These are phyloP conservation scores for Pyrenophora teres DNA, from an alignment of 2,329 filamentous ascomycete genomes.

Conservation along the genomic window DNA sequence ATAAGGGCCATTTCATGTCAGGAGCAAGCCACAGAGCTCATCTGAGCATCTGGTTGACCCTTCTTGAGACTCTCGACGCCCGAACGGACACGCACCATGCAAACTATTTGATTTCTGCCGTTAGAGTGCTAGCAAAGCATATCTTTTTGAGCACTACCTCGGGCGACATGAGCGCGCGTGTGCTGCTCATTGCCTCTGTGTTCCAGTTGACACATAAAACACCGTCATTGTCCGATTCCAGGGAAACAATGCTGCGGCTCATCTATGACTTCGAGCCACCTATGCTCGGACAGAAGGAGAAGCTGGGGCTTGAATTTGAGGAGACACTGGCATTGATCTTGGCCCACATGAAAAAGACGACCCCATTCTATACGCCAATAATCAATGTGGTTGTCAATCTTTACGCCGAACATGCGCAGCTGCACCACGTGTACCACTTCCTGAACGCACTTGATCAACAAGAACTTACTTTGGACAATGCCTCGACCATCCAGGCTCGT, in stretches of 20 bases:
- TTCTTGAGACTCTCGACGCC: slow-evolving; percentile 25
- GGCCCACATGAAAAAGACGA: slow-evolving; percentile 11
- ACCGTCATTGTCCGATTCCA: neutral
- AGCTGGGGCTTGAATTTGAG: slow-evolving; percentile 8
- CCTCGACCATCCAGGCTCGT: slow-evolving; percentile 10
- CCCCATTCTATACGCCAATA: slow-evolving; percentile 22
- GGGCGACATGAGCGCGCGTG: neutral
- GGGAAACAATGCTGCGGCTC: slow-evolving; percentile 4
- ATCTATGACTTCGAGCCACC: neutral
- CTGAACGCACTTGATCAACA: slow-evolving; percentile 14
- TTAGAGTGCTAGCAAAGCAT: slow-evolving; percentile 2
- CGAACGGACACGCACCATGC: neutral
- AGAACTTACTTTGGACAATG: slow-evolving; percentile 10
- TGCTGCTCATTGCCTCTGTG: slow-evolving; percentile 7
- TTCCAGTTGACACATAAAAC: slow-evolving; percentile 2
- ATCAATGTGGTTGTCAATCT: slow-evolving; percentile 15
- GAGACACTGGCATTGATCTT: slow-evolving; percentile 19
- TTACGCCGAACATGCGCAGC: slow-evolving; percentile 9
- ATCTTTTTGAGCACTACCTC: neutral
- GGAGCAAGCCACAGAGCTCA: neutral
- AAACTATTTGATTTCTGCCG: neutral
- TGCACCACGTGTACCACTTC: slow-evolving; percentile 15
- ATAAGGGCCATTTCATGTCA: neutral
- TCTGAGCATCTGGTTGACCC: slow-evolving; percentile 24
- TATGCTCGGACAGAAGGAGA: neutral